phyloP scores from a whole-genome alignment of 2,329 filamentous ascomycete species.

The Raffaelea ambrosiae region DNA sequence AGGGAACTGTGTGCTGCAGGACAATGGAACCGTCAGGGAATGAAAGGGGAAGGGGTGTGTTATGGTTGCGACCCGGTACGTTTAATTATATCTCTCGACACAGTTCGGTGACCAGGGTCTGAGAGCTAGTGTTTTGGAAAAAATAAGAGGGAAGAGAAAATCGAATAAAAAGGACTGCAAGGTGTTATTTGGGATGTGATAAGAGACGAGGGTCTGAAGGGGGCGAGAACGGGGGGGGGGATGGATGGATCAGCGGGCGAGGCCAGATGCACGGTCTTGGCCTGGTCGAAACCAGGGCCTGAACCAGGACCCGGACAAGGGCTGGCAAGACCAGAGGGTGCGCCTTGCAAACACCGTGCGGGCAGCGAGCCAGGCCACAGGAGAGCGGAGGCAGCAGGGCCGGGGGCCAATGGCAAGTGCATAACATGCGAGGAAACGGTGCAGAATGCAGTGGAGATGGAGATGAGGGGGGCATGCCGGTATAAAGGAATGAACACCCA shows the following conservation, averaged over 20 bases:
- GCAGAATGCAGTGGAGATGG: slow-evolving; percentile 14
- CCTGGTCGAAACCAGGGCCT: neutral
- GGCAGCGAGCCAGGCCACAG: neutral
- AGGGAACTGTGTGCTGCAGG: neutral
- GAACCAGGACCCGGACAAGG: neutral
- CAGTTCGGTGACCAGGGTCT: slow-evolving; percentile 2
- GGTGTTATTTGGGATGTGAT: slow-evolving; percentile 10
- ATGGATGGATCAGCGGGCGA: slow-evolving; percentile 36
- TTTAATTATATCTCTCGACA: slow-evolving; percentile 12
- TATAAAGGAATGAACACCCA: slow-evolving; percentile 22
- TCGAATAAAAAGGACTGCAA: neutral
- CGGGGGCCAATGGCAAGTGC: neutral
- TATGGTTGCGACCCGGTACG: slow-evolving; percentile 5
- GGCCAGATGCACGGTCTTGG: slow-evolving; percentile 26
- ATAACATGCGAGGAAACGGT: slow-evolving; percentile 1
- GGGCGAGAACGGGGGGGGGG: neutral
- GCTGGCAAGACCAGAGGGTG: neutral
- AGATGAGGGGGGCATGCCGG: slow-evolving; percentile 3
- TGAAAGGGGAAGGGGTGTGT: slow-evolving; percentile 7
- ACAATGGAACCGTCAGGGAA: slow-evolving; percentile 1
- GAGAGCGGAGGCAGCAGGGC: neutral
- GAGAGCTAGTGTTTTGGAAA: slow-evolving; percentile 10
- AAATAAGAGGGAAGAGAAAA: slow-evolving; percentile 3
- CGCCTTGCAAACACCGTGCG: slow-evolving; percentile 2
- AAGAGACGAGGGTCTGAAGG: neutral